Percentiles rank a stretch among this genome's conserved stretches.
Evolutionary conservation across 345 rosid genomes (phyloP).

Genomic region (Brassica incana): DNA sequence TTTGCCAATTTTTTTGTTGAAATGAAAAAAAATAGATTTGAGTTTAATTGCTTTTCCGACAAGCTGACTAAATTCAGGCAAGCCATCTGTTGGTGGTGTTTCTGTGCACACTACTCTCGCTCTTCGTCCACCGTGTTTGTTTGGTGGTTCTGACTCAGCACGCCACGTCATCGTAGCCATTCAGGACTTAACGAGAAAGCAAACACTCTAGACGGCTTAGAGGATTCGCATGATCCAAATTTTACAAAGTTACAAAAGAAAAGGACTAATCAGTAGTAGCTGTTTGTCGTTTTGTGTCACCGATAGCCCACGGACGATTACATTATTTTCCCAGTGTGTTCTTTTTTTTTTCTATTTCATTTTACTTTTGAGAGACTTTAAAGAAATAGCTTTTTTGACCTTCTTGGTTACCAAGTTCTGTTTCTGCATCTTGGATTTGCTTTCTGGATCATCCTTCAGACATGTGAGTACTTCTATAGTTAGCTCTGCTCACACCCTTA

Average conservation of each 20-base stretch:
- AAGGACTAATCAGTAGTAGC: neutral
- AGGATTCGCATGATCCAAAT: neutral
- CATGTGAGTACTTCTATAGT: neutral
- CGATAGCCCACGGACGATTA: neutral
- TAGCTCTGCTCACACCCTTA: neutral
- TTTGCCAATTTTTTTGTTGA: too few relatives aligned
- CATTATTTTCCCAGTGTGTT: neutral
- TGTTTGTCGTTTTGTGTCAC: conserved; percentile 4
- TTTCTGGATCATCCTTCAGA: neutral
- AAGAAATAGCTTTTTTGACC: neutral
- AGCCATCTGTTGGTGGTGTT: too few relatives aligned
- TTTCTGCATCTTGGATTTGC: neutral
- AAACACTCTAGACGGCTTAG: neutral
- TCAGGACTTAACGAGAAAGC: neutral
- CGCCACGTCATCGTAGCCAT: neutral
- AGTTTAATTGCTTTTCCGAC: conserved; percentile 16
- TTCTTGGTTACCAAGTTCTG: neutral
- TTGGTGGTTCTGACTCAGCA: conserved; percentile 2
- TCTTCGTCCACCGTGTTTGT: too few relatives aligned
- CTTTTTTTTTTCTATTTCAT: neutral
- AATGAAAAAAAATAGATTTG: conserved; percentile 7
- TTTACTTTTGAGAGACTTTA: neutral
- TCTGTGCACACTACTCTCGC: too few relatives aligned
- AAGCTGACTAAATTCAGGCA: too few relatives aligned
- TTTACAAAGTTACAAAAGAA: neutral